Evolutionary conservation across 176 grass and related monocot genomes (phyloP).

Genomic region (Saccharum spontaneum): DNA sequence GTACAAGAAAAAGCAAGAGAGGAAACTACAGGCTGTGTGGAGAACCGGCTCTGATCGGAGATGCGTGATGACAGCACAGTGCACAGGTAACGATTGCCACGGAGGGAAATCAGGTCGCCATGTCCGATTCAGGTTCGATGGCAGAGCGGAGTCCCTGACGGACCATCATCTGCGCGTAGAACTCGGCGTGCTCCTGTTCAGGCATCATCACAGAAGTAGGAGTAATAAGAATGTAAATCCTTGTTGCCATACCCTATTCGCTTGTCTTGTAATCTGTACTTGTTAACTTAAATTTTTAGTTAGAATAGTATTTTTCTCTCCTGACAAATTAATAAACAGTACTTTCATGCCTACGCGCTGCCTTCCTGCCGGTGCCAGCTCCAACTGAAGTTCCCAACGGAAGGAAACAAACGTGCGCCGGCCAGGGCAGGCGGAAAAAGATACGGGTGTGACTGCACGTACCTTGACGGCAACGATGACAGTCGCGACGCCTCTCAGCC

Average conservation of each 20-base stretch:
- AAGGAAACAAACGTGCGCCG: not conserved
- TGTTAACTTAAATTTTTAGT: no score
- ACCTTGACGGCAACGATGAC: slow-evolving; percentile 78
- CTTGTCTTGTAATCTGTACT: no score
- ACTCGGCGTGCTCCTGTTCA: slow-evolving; percentile 79
- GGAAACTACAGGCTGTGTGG: no score
- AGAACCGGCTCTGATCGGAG: not conserved
- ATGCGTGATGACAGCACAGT: not conserved
- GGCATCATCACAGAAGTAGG: not conserved
- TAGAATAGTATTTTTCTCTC: no score
- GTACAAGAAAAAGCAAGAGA: not conserved
- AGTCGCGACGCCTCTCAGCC: slow-evolving; percentile 51
- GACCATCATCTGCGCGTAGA: slow-evolving; percentile 72
- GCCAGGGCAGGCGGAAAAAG: no score
- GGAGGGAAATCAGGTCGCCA: slow-evolving; percentile 20
- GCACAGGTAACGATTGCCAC: no score
- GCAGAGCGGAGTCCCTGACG: slow-evolving; percentile 58
- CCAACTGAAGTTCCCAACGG: no score
- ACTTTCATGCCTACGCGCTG: no score
- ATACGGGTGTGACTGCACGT: not conserved
- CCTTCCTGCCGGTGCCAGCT: no score
- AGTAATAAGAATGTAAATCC: not conserved
- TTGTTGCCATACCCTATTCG: no score
- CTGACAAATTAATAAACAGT: no score
- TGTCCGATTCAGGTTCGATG: slow-evolving; percentile 68